A percentile compares a stretch with the other conserved stretches of the same genome.
phyloP scores from a whole-genome alignment of 176 grass and related monocot genomes.

The Typha latifolia region DNA sequence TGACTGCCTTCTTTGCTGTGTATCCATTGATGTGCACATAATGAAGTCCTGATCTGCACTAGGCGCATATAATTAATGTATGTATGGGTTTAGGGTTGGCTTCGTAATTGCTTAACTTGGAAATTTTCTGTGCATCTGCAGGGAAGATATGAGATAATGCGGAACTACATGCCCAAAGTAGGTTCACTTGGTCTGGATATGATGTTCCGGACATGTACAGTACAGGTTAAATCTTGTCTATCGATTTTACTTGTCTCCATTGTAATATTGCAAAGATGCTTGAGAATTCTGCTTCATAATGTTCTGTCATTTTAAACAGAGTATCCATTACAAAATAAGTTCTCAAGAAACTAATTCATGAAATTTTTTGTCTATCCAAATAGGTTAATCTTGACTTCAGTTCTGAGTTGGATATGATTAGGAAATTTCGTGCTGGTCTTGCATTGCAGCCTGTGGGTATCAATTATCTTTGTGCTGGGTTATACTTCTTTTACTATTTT shows the following conservation, averaged over 20 bases:
- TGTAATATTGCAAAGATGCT: not conserved
- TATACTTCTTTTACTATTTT: not conserved
- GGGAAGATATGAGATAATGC: constrained; percentile 94
- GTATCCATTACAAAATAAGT: not conserved
- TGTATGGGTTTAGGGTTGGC: not conserved
- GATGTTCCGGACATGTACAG: constrained; percentile 99
- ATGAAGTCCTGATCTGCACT: not conserved
- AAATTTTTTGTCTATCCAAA: constrained; percentile 5
- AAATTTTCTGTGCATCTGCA: constrained; percentile 21
- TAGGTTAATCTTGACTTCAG: constrained; percentile 99
- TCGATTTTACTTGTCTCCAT: not conserved
- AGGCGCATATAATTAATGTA: not conserved
- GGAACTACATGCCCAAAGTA: constrained; percentile 99
- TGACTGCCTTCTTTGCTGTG: not conserved
- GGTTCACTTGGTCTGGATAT: constrained; percentile 92
- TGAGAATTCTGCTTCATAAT: not conserved
- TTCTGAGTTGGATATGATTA: constrained; percentile 96
- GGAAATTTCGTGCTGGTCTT: constrained; percentile 76
- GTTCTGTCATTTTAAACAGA: not conserved
- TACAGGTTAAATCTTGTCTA: constrained; percentile 40
- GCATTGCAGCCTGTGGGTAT: constrained; percentile 87
- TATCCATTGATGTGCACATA: constrained; percentile 12
- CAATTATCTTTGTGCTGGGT: not conserved
- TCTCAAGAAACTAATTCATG: not conserved
- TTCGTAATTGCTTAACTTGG: not conserved